Conservation (phyloP, 169 alveolate species). For the Ichthyophthirius multifiliis region DNA sequence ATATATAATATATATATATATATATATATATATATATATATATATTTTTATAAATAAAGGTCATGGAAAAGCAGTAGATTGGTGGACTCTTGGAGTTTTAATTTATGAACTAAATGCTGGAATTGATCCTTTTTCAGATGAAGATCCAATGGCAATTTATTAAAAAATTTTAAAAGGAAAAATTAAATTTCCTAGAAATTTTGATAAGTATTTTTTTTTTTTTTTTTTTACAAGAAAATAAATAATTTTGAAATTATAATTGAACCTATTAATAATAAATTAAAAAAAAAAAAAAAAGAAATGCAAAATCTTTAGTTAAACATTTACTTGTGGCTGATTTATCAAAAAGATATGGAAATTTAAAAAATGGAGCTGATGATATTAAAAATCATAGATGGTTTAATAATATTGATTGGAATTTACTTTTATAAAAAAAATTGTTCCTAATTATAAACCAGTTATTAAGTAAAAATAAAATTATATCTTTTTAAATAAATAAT, state of each 20-base stretch:
- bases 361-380: slow-evolving; percentile 74
- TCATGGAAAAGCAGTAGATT: slow-evolving; percentile 81
- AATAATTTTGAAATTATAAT: background rate
- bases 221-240: too few species aligned
- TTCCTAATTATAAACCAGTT: slow-evolving; percentile 72
- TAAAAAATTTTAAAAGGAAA: slow-evolving; percentile 77
- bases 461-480: slow-evolving; percentile 49
- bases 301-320: slow-evolving; percentile 70
- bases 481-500: too few species aligned
- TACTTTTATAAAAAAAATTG: slow-evolving; percentile 42
- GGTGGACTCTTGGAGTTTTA: slow-evolving; percentile 84
- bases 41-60: slow-evolving; percentile 41
- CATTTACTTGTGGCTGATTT: slow-evolving; percentile 68
- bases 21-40: too few species aligned
- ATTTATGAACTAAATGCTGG: slow-evolving; percentile 85
- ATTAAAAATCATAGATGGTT: slow-evolving; percentile 76
- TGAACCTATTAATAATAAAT: background rate
- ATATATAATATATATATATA: too few species aligned
- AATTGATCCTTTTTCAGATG: slow-evolving; percentile 85
- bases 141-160: slow-evolving; percentile 84
- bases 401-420: slow-evolving; percentile 69
- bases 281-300: slow-evolving; percentile 1
- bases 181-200: slow-evolving; percentile 69
- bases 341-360: slow-evolving; percentile 71
- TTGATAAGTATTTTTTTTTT: slow-evolving; percentile 41